Base-by-base conservation (phyloP, 371 early-diverging fungal species). In the Nosema muscidifuracis region DNA sequence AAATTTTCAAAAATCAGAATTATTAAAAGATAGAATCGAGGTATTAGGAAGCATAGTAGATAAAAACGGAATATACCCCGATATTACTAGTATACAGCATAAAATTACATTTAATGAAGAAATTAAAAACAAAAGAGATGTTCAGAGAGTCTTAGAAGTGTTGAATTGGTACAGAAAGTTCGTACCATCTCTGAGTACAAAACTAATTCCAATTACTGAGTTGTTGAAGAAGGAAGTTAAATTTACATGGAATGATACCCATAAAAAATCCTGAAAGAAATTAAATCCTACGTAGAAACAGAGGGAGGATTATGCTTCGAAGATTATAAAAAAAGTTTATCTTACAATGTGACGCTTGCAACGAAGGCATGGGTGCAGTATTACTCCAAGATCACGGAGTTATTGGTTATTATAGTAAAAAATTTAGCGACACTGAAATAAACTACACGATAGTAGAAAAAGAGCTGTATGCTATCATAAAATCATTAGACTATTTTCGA, bases 401-500 rank as follows among this genome's bases (percentile, higher is more conserved):
- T 78, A 0, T 74, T 30, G 62, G 53, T 0, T 80, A 75, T 73
- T 77, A 60, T 0, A 78, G 77, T 0, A 55, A 79, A 65, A 43
- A 65, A 1, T 30, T 82, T 0, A 30, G 13, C 7, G 28, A 43
- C 0, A 12, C 66, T 0, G 65, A 81, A 24, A 24, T n/a, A 16
- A 78, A 64, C 3, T 81, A 78, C 33, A 33, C 40, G 15, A 36
- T 30, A 69, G 42, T 50, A 60, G 31, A 84, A 9, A 22, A 67
- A 26, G 81, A 84, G 71, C 68, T 71, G 3, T 47, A 84, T 10
- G 79, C 80, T 0, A 67, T 84, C 3, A 65, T 84, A 1, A 80
- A 75, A 77, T 83, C 80, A 0, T 61, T 78, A 2, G 50, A 75
- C 30, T 34, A 51, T 26, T 71, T 56, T 44, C 9, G 36, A 26